phyloP scores from a whole-genome alignment of 768 basidiomycete genomes.

The Boletellus ananiceps region DNA sequence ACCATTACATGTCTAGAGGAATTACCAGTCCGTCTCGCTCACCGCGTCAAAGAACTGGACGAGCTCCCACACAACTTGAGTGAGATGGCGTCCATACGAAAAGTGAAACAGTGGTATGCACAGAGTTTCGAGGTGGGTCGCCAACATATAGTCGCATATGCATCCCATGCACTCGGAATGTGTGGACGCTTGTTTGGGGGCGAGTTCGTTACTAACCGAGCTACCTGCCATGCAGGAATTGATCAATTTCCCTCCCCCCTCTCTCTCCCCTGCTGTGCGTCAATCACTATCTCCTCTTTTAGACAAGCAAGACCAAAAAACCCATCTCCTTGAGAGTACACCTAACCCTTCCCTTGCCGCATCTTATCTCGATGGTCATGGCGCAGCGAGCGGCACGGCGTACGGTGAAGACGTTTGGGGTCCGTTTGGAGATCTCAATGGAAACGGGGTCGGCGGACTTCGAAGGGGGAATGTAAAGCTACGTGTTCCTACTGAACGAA shows the following conservation, averaged over 20 bases:
- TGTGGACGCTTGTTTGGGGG: background rate
- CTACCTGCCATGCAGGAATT: constrained; percentile 59
- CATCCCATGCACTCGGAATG: background rate
- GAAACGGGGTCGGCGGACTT: constrained; percentile 28
- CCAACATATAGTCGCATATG: background rate
- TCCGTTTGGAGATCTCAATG: constrained; percentile 25
- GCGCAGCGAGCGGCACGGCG: constrained; percentile 15
- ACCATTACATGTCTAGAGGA: constrained; percentile 54
- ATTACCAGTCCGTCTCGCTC: constrained; percentile 89
- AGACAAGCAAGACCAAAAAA: constrained; percentile 30
- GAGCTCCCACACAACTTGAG: constrained; percentile 88
- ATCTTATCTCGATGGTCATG: constrained; percentile 31
- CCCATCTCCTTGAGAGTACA: constrained; percentile 61
- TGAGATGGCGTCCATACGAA: constrained; percentile 87
- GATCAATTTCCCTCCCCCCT: constrained; percentile 77
- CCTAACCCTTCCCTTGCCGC: constrained; percentile 72
- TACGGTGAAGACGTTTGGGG: constrained; percentile 2
- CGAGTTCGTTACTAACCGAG: constrained; percentile 1
- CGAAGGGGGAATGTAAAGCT: constrained; percentile 58
- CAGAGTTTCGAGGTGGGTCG: constrained; percentile 88
- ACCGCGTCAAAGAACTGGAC: constrained; percentile 94
- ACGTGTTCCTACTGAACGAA: constrained; percentile 79
- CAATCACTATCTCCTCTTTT: constrained; percentile 54
- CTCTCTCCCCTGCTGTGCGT: constrained; percentile 61
- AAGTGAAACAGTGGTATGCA: constrained; percentile 98